phyloP scores from a whole-genome alignment of 345 rosid genomes.

The Pistacia vera region DNA sequence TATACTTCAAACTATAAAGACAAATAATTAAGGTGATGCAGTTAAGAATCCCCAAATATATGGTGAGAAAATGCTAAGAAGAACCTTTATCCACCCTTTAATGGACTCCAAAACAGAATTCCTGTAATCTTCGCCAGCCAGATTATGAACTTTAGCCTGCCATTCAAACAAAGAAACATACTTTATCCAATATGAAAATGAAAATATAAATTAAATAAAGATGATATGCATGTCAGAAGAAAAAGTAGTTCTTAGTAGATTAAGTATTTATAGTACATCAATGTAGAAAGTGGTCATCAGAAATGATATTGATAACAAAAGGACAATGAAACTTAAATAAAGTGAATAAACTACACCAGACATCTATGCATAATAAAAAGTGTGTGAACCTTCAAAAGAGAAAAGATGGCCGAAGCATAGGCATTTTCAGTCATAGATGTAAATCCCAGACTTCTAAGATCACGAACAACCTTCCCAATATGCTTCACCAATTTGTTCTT shows the following conservation, averaged over 20 bases:
- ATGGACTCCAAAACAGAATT: slow-evolving; percentile 75
- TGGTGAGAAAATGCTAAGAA: slow-evolving; percentile 15
- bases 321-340: neutral
- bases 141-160: slow-evolving; percentile 82
- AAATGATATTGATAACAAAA: slow-evolving; percentile 2
- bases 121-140: slow-evolving; percentile 91
- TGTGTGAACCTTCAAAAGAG: slow-evolving; percentile 76
- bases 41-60: slow-evolving; percentile 6
- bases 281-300: neutral
- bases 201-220: neutral
- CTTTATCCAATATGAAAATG: slow-evolving; percentile 7
- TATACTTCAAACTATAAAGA: neutral
- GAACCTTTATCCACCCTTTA: slow-evolving; percentile 93
- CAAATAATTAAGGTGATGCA: slow-evolving; percentile 1
- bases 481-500: slow-evolving; percentile 62
- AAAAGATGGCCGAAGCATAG: slow-evolving; percentile 85
- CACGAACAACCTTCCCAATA: slow-evolving; percentile 85
- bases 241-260: neutral
- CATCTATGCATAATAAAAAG: slow-evolving; percentile 14
- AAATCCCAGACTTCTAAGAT: slow-evolving; percentile 89
- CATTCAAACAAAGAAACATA: slow-evolving; percentile 29
- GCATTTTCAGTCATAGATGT: slow-evolving; percentile 89
- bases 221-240: neutral
- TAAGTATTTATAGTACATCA: slow-evolving; percentile 5
- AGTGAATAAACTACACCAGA: slow-evolving; percentile 1